phyloP scores from a whole-genome alignment of 331 rosid species.

The Rosa hybrid region DNA sequence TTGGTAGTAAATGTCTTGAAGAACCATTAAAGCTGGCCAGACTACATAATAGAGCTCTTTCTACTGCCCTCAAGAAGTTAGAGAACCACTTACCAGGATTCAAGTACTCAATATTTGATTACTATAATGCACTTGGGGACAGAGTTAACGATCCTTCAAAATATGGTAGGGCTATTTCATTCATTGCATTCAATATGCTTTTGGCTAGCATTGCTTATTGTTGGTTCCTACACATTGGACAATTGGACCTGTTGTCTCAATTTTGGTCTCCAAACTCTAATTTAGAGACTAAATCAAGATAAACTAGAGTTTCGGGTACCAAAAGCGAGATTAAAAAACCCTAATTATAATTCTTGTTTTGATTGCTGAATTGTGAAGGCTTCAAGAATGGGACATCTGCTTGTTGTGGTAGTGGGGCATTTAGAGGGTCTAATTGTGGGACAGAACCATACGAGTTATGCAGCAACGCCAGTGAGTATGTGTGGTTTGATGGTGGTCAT shows the following conservation, averaged over 20 bases:
- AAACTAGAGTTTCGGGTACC: neutral
- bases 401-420: constrained; percentile 32
- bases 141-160: constrained; percentile 7
- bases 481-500: constrained; percentile 55
- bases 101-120: constrained; percentile 12
- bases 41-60: constrained; percentile 6
- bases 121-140: constrained; percentile 1
- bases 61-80: neutral
- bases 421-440: constrained; percentile 15
- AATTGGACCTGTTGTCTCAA: neutral
- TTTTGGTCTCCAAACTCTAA: neutral
- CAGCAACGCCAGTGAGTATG: constrained; percentile 37
- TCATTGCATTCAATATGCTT: neutral
- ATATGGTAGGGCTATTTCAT: neutral
- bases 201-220: neutral
- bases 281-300: neutral
- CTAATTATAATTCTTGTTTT: neutral
- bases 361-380: neutral
- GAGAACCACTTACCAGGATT: constrained; percentile 5
- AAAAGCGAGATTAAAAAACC: neutral
- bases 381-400: constrained; percentile 16
- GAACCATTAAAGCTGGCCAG: neutral
- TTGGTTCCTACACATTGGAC: too few relatives aligned
- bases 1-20: neutral
- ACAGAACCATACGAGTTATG: constrained; percentile 42